These are phyloP conservation scores for Leishmania lainsoni DNA, from an alignment of 208 protist genomes.

Conservation along the genomic window DNA sequence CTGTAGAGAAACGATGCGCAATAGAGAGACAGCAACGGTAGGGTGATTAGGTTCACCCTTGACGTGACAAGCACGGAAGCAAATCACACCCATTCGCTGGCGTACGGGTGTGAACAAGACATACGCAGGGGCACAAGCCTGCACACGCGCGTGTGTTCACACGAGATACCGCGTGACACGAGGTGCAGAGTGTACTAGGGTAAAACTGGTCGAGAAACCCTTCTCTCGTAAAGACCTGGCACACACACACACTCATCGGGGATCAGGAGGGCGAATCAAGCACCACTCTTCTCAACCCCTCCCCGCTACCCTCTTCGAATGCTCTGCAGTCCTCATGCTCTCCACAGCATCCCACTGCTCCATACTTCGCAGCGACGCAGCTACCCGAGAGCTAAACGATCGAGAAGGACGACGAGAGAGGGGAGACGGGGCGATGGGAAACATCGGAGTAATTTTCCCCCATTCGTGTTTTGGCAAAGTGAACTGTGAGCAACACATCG, in stretches of 20 bases:
- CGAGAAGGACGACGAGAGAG: background rate
- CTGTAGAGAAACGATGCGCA: background rate
- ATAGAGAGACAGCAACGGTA: background rate
- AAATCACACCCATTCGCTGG: background rate
- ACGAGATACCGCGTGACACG: background rate
- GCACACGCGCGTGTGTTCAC: background rate
- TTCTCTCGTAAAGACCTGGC: background rate
- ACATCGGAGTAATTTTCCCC: background rate
- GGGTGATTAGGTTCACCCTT: background rate
- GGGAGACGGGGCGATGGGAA: background rate
- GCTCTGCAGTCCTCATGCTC: background rate
- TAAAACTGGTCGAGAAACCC: background rate
- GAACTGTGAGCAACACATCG: background rate
- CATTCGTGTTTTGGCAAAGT: no score
- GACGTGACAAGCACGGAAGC: background rate
- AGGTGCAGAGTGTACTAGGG: background rate
- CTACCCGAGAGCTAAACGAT: background rate
- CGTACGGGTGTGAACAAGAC: background rate
- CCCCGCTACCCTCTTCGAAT: background rate
- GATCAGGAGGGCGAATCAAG: background rate
- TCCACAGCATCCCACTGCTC: background rate
- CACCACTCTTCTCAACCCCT: background rate
- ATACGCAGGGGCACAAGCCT: background rate
- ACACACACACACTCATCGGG: background rate
- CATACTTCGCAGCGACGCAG: background rate